Conservation (phyloP, 1,284 basidiomycete species). For the Ustilago sp. region DNA sequence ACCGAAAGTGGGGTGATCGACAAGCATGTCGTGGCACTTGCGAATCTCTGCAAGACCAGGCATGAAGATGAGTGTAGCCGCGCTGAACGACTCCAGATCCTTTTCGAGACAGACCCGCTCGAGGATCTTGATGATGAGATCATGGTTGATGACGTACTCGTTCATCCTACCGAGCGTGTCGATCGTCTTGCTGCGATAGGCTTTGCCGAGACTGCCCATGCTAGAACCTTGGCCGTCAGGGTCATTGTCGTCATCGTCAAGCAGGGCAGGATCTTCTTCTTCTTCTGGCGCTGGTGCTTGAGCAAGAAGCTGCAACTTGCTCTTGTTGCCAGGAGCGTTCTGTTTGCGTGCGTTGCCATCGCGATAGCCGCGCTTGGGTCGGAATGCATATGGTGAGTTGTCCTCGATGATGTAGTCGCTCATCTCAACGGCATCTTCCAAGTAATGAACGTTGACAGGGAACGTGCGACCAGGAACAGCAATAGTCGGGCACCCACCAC, state of each 20-base stretch:
- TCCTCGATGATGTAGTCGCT: slow-evolving; percentile 83
- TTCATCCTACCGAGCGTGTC: slow-evolving; percentile 87
- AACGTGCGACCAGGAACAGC: slow-evolving; percentile 93
- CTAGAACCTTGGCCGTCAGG: slow-evolving; percentile 67
- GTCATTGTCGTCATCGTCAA: slow-evolving; percentile 81
- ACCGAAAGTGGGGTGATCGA: slow-evolving; percentile 82
- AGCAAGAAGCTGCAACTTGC: slow-evolving; percentile 76
- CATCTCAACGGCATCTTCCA: slow-evolving; percentile 92
- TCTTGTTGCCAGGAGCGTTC: slow-evolving; percentile 69
- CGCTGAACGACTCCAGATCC: slow-evolving; percentile 76
- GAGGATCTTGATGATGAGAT: slow-evolving; percentile 80
- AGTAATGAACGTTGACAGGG: slow-evolving; percentile 86
- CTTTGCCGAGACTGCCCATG: slow-evolving; percentile 71
- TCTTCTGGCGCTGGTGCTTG: slow-evolving; percentile 73
- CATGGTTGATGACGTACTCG: slow-evolving; percentile 79
- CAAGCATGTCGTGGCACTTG: slow-evolving; percentile 83
- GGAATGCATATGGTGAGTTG: slow-evolving; percentile 82
- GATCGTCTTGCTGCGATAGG: slow-evolving; percentile 80
- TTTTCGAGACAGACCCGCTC: slow-evolving; percentile 84
- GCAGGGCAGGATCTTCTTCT: slow-evolving; percentile 80
- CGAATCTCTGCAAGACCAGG: slow-evolving; percentile 88
- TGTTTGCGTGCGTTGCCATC: slow-evolving; percentile 44
- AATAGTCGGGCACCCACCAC: slow-evolving; percentile 84
- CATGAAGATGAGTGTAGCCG: slow-evolving; percentile 91
- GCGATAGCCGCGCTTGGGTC: slow-evolving; percentile 48